Evolutionary conservation across 345 rosid genomes (phyloP).

Genomic region (Balakata baccata): DNA sequence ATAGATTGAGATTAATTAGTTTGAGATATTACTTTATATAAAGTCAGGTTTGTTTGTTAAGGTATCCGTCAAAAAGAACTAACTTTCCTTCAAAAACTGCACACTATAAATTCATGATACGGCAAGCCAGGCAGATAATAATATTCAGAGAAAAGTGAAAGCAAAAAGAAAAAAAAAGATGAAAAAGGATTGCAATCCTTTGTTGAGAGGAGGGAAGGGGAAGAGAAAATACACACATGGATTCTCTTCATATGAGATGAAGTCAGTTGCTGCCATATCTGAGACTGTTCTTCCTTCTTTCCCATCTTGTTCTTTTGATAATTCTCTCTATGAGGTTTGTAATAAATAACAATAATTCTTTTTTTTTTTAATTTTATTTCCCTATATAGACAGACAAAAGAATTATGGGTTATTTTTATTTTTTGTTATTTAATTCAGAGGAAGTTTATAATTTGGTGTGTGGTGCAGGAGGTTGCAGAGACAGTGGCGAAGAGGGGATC

Average conservation of each 20-base stretch:
- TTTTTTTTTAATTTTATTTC: too few relatives aligned
- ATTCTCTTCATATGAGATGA: constrained; percentile 50
- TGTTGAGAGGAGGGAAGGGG: constrained; percentile 33
- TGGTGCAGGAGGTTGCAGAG: constrained; percentile 42
- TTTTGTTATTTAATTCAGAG: too few relatives aligned
- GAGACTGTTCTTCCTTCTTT: constrained; percentile 47
- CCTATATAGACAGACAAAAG: too few relatives aligned
- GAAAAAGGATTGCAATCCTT: constrained; percentile 31
- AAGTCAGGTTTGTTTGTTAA: not conserved
- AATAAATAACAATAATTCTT: too few relatives aligned
- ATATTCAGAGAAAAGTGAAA: not conserved
- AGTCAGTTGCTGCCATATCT: constrained; percentile 47
- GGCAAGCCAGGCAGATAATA: not conserved
- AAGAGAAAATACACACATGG: constrained; percentile 30
- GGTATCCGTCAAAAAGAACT: not conserved
- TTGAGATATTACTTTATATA: too few relatives aligned
- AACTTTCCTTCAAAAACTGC: not conserved
- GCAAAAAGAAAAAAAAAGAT: constrained; percentile 2
- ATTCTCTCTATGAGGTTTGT: too few relatives aligned
- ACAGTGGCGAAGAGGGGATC: constrained; percentile 22
- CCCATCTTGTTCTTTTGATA: not conserved
- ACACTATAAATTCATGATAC: not conserved
- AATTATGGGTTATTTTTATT: too few relatives aligned
- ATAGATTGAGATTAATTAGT: too few relatives aligned
- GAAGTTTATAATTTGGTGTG: too few relatives aligned